These are phyloP conservation scores for Aphanomyces invadans DNA, from an alignment of 352 stramenopile species.

Conservation along the genomic window DNA sequence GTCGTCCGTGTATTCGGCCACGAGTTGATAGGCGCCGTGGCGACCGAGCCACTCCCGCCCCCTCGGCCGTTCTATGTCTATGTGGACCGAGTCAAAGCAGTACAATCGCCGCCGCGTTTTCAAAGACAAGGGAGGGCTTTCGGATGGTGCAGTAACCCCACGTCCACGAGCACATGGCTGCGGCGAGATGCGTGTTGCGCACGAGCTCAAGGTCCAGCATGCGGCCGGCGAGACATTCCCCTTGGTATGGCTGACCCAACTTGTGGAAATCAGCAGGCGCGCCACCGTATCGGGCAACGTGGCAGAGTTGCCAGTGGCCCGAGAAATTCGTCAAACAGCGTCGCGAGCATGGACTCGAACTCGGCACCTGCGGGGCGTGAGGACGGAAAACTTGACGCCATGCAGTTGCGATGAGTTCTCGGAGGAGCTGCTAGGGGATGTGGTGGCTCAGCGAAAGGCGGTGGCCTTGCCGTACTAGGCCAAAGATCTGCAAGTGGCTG, in stretches of 20 bases:
- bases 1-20: too few species aligned
- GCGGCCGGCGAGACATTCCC: constrained; percentile 46
- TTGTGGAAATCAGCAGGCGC: neutral
- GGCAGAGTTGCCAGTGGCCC: constrained; percentile 1
- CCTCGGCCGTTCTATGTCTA: neutral
- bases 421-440: neutral
- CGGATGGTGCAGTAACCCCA: constrained; percentile 53
- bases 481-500: constrained; percentile 37
- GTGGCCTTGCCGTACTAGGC: constrained; percentile 33
- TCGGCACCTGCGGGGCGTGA: constrained; percentile 30
- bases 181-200: constrained; percentile 35
- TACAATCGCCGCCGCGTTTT: constrained; percentile 43
- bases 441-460: constrained; percentile 32
- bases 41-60: neutral
- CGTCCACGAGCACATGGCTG: constrained; percentile 56
- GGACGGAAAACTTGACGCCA: constrained; percentile 32
- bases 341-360: constrained; percentile 30
- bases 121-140: constrained; percentile 41
- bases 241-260: constrained; percentile 11
- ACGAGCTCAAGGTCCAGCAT: constrained; percentile 57
- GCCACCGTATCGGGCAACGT: neutral
- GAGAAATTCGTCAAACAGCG: constrained; percentile 33
- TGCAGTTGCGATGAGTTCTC: constrained; percentile 28
- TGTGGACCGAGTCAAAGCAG: constrained; percentile 35
- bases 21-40: too few species aligned